Base-by-base conservation (phyloP, 148 eudicot species). In the Amaranthus hypochondriacus region DNA sequence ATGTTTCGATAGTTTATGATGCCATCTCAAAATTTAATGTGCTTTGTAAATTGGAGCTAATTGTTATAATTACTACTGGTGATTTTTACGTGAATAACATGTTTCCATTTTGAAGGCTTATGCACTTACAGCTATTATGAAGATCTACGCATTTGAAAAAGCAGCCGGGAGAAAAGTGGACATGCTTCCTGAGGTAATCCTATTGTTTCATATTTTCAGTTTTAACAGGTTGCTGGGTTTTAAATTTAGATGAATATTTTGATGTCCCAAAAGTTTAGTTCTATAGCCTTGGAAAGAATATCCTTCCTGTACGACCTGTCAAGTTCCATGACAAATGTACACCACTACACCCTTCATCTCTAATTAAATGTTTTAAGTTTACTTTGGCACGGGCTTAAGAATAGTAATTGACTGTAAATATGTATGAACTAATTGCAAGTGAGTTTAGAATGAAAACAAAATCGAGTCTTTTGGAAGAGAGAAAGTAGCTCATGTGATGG, bases 91-190 rank as follows among this genome's bases (percentile, higher is more conserved):
- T 59, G 15, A 21, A 11, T 62, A 39, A 58, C 28, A 0, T 39
- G 10, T 47, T 59, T 77, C 52, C 50, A 47, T 74, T 52, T 53
- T 84, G 80, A 84, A 96, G 99, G 99, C 85, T 15, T 92, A 96
- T 84, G 99, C 95, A 68, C 81, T 96, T 48, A 74, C 99, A 64
- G 99, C 97, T 67, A 87, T 96, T 48, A 84, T 83, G 94, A 96
- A 96, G 82, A 81, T 92, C 76, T 90, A 89, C 79, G 90, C 97
- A 51, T 89, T 90, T 77, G 99, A 96, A 79, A 83, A 81, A 76
- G 94, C 94, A 71, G 92, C 97, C 68, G 95, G 97, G 68, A 87
- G 89, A 81, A 80, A 86, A 76, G 86, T 89, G 79, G 97, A 92
- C 80, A 66, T 96, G 72, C 88, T 96, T 69, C 91, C 97, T 9